Percentiles rank a stretch among this genome's conserved stretches.
These are phyloP conservation scores for Eruca vesicaria DNA, from an alignment of 441 rosid species.

Conservation along the genomic window DNA sequence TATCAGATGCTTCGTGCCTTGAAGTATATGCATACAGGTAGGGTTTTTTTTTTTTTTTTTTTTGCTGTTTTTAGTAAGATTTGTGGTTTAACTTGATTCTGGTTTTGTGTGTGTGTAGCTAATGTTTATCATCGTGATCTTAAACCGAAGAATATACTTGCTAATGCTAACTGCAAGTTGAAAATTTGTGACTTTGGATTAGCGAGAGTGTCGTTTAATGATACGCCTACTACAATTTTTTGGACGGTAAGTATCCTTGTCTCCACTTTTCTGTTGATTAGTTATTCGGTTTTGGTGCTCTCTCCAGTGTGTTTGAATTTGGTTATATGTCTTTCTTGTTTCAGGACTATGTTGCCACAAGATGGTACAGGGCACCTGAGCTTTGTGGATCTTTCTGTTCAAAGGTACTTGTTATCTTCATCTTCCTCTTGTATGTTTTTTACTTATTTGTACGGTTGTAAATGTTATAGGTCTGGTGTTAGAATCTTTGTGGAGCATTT, in stretches of 20 bases:
- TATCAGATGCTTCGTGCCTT: constrained; percentile 95
- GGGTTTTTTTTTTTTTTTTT: not conserved
- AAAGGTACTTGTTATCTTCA: constrained; percentile 55
- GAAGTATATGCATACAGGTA: constrained; percentile 88
- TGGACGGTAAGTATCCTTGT: constrained; percentile 75
- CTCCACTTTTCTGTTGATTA: not conserved
- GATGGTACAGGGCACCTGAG: constrained; percentile 99
- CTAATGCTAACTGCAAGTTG: constrained; percentile 98
- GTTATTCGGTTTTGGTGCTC: not conserved
- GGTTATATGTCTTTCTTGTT: constrained; percentile 9
- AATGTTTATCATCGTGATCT: constrained; percentile 98
- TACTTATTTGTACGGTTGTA: not conserved
- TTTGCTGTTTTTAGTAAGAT: not conserved
- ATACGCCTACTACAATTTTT: constrained; percentile 89
- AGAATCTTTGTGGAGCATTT: too few relatives aligned
- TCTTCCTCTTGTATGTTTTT: not conserved
- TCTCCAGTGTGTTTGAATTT: constrained; percentile 19
- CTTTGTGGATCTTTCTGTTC: constrained; percentile 97
- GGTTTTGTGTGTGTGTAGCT: constrained; percentile 59
- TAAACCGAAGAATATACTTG: constrained; percentile 96
- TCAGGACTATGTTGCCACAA: constrained; percentile 97
- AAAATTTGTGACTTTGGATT: constrained; percentile 97
- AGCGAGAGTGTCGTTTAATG: constrained; percentile 92
- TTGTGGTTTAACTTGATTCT: constrained; percentile 9
- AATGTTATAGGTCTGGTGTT: constrained; percentile 5